phyloP scores from a whole-genome alignment of 192 early-diverging fungal genomes.

The Backusella tarrabulga region DNA sequence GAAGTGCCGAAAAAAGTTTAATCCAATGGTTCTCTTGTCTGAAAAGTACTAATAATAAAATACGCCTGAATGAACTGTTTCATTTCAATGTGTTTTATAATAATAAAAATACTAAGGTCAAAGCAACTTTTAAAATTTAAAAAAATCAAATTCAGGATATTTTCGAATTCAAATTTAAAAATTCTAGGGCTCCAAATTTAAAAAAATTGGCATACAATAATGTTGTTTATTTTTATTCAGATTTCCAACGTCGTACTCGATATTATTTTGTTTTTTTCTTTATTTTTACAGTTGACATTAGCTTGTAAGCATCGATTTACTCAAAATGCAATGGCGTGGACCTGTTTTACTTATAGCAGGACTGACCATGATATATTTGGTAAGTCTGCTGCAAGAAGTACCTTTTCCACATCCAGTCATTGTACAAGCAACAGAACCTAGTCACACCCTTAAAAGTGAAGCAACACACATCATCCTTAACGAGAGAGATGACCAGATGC shows the following conservation, averaged over 20 bases:
- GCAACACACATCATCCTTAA: constrained; percentile 23
- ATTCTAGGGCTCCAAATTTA: too few species aligned
- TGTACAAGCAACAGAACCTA: constrained; percentile 1
- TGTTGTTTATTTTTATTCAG: too few species aligned
- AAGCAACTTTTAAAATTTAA: too few species aligned
- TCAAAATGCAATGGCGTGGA: constrained; percentile 37
- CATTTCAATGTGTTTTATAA: too few species aligned
- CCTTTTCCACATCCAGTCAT: constrained; percentile 31
- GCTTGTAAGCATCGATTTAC: not conserved
- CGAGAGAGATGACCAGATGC: constrained; percentile 15
- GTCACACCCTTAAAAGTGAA: not conserved
- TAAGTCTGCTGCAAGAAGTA: constrained; percentile 37
- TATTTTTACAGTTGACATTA: not conserved
- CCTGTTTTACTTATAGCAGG: constrained; percentile 32
- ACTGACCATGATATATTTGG: constrained; percentile 31
- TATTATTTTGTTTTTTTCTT: not conserved
- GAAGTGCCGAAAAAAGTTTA: too few species aligned
- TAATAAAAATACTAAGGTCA: too few species aligned
- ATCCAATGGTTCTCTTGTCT: too few species aligned
- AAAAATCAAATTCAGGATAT: too few species aligned
- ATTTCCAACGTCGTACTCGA: not conserved
- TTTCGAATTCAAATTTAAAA: too few species aligned
- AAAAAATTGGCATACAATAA: too few species aligned
- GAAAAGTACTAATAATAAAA: too few species aligned
- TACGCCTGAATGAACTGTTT: too few species aligned